These are phyloP conservation scores for Jaltomata sinuosa DNA, from an alignment of 257 asterid genomes.

Conservation along the genomic window DNA sequence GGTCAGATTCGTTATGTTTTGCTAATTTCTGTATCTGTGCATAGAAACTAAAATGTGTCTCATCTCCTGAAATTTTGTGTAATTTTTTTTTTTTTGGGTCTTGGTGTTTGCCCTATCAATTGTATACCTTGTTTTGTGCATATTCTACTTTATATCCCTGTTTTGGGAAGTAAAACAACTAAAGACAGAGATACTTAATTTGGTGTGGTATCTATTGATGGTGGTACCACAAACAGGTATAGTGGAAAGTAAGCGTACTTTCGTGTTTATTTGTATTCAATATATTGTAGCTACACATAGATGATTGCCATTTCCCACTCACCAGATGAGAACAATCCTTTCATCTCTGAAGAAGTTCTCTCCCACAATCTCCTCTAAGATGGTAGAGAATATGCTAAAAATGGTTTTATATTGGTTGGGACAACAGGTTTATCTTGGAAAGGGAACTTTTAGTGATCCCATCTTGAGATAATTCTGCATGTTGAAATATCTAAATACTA, in stretches of 20 bases:
- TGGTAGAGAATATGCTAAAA: not conserved
- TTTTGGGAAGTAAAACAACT: not conserved
- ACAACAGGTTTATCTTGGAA: not conserved
- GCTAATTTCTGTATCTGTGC: not conserved
- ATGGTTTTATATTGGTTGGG: not conserved
- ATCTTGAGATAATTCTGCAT: not conserved
- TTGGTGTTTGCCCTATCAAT: not conserved
- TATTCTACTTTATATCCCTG: not conserved
- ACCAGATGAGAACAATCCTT: not conserved
- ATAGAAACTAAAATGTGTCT: not conserved
- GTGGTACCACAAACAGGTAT: not conserved
- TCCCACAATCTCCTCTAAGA: not conserved
- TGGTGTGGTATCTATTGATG: not conserved
- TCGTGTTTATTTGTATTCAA: not conserved
- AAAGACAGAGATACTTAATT: not conserved
- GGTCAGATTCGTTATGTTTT: slow-evolving; percentile 28
- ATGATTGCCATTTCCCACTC: not conserved
- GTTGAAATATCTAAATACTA: not conserved
- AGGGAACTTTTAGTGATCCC: not conserved
- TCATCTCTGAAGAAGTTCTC: not conserved
- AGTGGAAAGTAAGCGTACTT: not conserved
- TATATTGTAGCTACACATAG: not conserved
- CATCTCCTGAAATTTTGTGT: not conserved
- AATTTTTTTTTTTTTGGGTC: not conserved
- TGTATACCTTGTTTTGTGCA: not conserved